Evolutionary conservation across 1,139 yeast genomes (phyloP).

Genomic region (Taphrina pruni): DNA sequence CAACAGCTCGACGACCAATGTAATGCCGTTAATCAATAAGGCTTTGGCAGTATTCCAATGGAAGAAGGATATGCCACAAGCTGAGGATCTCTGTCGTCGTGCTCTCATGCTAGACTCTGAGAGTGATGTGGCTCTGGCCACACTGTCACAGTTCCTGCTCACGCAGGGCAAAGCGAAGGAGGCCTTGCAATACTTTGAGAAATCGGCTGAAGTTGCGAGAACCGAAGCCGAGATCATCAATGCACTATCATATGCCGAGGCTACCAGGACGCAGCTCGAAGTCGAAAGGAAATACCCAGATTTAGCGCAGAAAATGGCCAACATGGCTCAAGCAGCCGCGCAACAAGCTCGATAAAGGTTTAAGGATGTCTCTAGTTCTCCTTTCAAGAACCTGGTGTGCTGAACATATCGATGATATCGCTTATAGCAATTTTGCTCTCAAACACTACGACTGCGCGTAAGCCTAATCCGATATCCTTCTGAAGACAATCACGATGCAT

Average conservation of each 20-base stretch:
- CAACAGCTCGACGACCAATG: constrained; percentile 68
- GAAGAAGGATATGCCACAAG: constrained; percentile 56
- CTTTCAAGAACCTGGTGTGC: no score
- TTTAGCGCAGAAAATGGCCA: constrained; percentile 42
- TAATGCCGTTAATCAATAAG: constrained; percentile 87
- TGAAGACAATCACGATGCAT: background rate
- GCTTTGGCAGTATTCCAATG: constrained; percentile 62
- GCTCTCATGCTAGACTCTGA: constrained; percentile 83
- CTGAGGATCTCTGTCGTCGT: constrained; percentile 69
- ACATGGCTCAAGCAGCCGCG: constrained; percentile 36
- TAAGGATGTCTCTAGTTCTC: no score
- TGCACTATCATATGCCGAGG: constrained; percentile 91
- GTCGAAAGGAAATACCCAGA: constrained; percentile 56
- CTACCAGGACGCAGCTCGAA: constrained; percentile 74
- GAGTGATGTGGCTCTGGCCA: constrained; percentile 85
- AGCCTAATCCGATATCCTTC: background rate
- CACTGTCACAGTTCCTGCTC: constrained; percentile 87
- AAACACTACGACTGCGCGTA: no score
- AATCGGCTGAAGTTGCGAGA: constrained; percentile 81
- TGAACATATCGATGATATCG: background rate
- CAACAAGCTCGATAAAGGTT: constrained; percentile 21
- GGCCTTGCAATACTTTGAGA: constrained; percentile 81
- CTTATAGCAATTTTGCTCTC: background rate
- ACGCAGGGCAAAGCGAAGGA: constrained; percentile 82
- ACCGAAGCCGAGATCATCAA: constrained; percentile 85